A percentile compares a stretch with the other conserved stretches of the same genome.
phyloP scores from a whole-genome alignment of 306 rosid genomes.

The Ochetophila trinervis region DNA sequence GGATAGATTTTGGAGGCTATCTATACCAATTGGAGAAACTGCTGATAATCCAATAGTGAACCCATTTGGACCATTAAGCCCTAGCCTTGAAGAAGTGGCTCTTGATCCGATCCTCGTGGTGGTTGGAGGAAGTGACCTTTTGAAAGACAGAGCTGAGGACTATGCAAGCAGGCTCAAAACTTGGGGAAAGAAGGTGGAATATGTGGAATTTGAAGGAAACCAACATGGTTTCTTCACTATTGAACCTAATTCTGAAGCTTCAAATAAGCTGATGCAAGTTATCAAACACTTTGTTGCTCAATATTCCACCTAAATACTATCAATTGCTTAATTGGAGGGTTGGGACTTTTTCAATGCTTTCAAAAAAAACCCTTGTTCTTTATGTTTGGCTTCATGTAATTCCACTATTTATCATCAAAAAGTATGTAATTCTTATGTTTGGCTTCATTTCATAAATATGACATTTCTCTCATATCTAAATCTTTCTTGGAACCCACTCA shows the following conservation, averaged over 20 bases:
- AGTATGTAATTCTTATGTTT: too few relatives aligned
- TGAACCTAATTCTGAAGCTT: slow-evolving; percentile 53
- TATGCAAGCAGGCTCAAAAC: slow-evolving; percentile 55
- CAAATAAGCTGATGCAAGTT: slow-evolving; percentile 48
- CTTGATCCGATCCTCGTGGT: slow-evolving; percentile 67
- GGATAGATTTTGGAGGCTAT: slow-evolving; percentile 79
- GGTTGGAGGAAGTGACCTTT: slow-evolving; percentile 60
- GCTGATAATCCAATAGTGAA: slow-evolving; percentile 76
- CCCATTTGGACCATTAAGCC: slow-evolving; percentile 61
- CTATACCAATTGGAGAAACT: slow-evolving; percentile 55
- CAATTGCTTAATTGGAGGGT: too few relatives aligned
- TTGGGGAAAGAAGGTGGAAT: slow-evolving; percentile 61
- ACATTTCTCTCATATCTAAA: too few relatives aligned
- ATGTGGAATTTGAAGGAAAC: slow-evolving; percentile 65
- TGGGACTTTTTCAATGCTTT: too few relatives aligned
- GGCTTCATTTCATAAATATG: too few relatives aligned
- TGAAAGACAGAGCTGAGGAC: slow-evolving; percentile 60
- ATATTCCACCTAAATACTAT: slow-evolving; percentile 14
- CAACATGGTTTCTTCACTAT: slow-evolving; percentile 87
- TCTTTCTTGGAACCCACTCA: too few relatives aligned
- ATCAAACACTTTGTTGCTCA: slow-evolving; percentile 51
- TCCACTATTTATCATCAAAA: too few relatives aligned
- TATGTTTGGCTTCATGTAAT: too few relatives aligned
- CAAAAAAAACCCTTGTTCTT: too few relatives aligned
- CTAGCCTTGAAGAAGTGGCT: slow-evolving; percentile 41